phyloP scores from a whole-genome alignment of 2,329 filamentous ascomycete species.

The Verticillium klebahnii region DNA sequence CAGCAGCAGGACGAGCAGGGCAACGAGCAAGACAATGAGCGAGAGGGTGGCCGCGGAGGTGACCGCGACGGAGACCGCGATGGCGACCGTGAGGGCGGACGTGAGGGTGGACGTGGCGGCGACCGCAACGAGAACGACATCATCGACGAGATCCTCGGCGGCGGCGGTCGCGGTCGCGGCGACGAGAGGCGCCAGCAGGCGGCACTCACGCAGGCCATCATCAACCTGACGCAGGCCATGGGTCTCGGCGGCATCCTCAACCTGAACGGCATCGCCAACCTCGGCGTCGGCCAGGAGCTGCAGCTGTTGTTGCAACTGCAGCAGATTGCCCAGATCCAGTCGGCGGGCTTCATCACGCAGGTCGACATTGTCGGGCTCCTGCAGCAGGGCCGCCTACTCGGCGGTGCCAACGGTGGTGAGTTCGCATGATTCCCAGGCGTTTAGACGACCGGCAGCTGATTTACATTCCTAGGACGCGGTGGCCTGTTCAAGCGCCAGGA shows the following conservation, averaged over 20 bases:
- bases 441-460: neutral
- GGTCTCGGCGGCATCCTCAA: conserved; percentile 20
- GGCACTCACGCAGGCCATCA: conserved; percentile 14
- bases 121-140: conserved; percentile 8
- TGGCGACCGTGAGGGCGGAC: neutral
- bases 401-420: conserved; percentile 6
- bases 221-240: conserved; percentile 21
- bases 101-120: neutral
- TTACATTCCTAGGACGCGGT: neutral
- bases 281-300: conserved; percentile 21
- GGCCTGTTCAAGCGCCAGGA: neutral
- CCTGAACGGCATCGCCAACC: conserved; percentile 18
- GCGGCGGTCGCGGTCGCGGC: conserved; percentile 7
- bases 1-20: conserved; percentile 15
- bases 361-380: conserved; percentile 17
- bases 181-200: conserved; percentile 6
- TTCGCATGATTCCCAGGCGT: neutral
- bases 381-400: conserved; percentile 16
- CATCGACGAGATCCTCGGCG: conserved; percentile 4
- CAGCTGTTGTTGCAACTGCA: conserved; percentile 19
- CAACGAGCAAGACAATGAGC: conserved; percentile 13
- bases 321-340: conserved; percentile 19
- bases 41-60: neutral
- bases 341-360: conserved; percentile 16
- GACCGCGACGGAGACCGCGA: neutral